Evolutionary conservation across 2,329 filamentous ascomycete genomes (phyloP), one percentile per base, ranked within the genome.

Genomic region (Penicillium brasilianum): DNA sequence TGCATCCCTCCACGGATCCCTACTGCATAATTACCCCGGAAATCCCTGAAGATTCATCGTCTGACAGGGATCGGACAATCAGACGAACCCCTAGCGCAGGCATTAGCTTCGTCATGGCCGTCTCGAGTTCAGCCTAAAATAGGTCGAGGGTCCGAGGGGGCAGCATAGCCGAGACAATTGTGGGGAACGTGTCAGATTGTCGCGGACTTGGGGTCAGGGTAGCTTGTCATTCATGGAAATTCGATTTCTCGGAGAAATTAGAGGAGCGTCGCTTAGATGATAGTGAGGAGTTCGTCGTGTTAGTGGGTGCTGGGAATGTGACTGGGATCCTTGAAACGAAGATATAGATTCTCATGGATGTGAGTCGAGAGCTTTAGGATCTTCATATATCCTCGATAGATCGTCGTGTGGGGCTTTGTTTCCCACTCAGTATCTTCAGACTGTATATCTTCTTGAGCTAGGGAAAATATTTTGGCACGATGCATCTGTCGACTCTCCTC

Each of bases 401-500:
- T 28, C 13, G n/a, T 39, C 50, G 7, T 11, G n/a, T 2, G 32
- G 18, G 46, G 0, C 20, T 49, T n/a, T n/a, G 0, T 13, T 32
- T 18, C 16, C 6, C 5, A 7, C 8, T 9, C n/a, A 16, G 4
- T 3, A 16, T 28, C 4, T 20, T 18, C 44, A 1, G 13, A 59
- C 46, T 28, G 20, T 43, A 25, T 30, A 34, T 37, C n/a, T 20
- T 49, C 32, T 49, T 11, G 43, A n/a, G 16, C 6, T 13, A 13
- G 10, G 4, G 34, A 43, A 36, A 16, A 30, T 9, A 28, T 4
- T 18, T 43, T 25, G 11, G 13, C 14, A 11, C 36, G 28, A 18
- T 69, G 66, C 36, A 60, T 52, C 34, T 58, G 4, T 22, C 39
- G 20, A 57, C 43, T 20, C 37, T 66, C 16, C 30, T 68, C 32